phyloP scores from a whole-genome alignment of 1,139 yeast species.

The Hansenula lynferdii region DNA sequence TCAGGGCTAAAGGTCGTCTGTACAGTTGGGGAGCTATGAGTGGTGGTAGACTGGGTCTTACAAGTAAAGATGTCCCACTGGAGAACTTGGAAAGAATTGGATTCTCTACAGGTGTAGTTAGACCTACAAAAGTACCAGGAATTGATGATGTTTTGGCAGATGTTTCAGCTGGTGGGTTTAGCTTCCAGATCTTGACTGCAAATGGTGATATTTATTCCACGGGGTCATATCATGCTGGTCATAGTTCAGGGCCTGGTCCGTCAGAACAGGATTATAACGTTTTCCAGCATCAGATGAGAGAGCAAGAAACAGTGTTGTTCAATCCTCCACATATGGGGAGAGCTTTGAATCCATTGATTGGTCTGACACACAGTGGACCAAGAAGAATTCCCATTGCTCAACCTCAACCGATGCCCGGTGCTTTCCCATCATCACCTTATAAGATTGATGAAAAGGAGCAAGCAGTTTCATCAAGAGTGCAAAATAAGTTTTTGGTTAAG shows the following conservation, averaged over 20 bases:
- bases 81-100: slow-evolving; percentile 28
- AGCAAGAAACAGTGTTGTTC: slow-evolving; percentile 8
- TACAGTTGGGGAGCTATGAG: slow-evolving; percentile 61
- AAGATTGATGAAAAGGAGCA: neutral
- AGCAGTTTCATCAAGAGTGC: neutral
- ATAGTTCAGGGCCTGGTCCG: slow-evolving; percentile 31
- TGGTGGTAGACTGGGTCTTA: slow-evolving; percentile 55
- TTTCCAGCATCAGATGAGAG: slow-evolving; percentile 16
- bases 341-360: neutral
- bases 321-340: neutral
- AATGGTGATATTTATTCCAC: slow-evolving; percentile 51
- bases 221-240: slow-evolving; percentile 47
- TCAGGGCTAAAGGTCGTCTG: slow-evolving; percentile 40
- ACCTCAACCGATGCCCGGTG: neutral
- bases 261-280: slow-evolving; percentile 28
- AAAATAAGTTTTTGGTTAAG: slow-evolving; percentile 8
- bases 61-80: slow-evolving; percentile 26
- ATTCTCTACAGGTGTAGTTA: slow-evolving; percentile 33
- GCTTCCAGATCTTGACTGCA: slow-evolving; percentile 55
- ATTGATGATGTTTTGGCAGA: slow-evolving; percentile 39
- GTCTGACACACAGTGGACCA: neutral
- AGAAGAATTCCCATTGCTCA: neutral
- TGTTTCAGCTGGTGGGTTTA: slow-evolving; percentile 62
- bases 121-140: slow-evolving; percentile 38
- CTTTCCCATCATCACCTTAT: slow-evolving; percentile 5